phyloP scores from a whole-genome alignment of 2,329 filamentous ascomycete genomes.

The Davidsoniella australis region DNA sequence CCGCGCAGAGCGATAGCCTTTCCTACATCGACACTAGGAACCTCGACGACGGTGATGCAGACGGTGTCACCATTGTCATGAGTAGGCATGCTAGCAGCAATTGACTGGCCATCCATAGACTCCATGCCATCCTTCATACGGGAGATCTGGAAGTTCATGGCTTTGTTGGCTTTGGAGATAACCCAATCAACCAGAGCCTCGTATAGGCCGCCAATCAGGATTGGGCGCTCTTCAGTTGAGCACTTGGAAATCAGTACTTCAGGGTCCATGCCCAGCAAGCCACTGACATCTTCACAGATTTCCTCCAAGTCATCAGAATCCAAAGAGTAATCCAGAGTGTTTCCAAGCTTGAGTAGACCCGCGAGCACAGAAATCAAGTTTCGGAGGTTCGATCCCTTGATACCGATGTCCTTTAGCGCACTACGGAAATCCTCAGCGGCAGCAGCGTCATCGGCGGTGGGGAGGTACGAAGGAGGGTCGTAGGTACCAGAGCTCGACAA shows the following conservation, averaged over 20 bases:
- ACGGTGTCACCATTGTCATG: conserved; percentile 71
- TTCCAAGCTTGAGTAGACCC: conserved; percentile 77
- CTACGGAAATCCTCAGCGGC: conserved; percentile 83
- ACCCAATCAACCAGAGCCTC: conserved; percentile 94
- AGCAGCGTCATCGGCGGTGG: conserved; percentile 81
- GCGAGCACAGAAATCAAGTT: conserved; percentile 75
- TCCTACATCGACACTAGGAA: conserved; percentile 62
- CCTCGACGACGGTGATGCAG: conserved; percentile 71
- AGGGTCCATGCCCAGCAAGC: conserved; percentile 70
- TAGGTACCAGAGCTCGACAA: conserved; percentile 75
- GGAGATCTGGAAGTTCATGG: conserved; percentile 61
- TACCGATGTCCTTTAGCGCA: conserved; percentile 77
- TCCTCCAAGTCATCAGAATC: conserved; percentile 74
- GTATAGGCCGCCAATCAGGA: conserved; percentile 73
- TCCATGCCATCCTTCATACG: conserved; percentile 48
- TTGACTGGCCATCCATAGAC: conserved; percentile 45
- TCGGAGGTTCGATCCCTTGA: conserved; percentile 70
- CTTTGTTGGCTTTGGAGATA: conserved; percentile 69
- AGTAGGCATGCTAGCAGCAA: conserved; percentile 17
- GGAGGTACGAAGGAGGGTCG: conserved; percentile 69
- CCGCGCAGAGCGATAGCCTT: conserved; percentile 81
- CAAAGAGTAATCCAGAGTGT: conserved; percentile 69
- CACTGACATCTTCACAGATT: conserved; percentile 77
- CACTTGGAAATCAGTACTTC: conserved; percentile 65
- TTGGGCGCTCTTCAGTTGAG: conserved; percentile 67